phyloP scores from a whole-genome alignment of 2,329 filamentous ascomycete species.

The Fonsecaea multimorphosa region DNA sequence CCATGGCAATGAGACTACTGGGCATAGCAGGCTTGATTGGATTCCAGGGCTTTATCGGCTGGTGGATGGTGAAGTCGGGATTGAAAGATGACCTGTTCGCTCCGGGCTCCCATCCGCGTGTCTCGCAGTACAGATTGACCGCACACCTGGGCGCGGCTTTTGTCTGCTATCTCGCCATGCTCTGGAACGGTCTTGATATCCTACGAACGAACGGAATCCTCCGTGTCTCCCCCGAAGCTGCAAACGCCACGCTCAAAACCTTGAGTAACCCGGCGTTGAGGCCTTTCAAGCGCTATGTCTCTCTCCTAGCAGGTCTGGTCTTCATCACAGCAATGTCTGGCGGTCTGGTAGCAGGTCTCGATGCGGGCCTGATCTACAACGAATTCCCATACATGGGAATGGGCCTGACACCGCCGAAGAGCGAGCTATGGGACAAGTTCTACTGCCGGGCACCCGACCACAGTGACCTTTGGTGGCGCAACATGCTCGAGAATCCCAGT shows the following conservation, averaged over 20 bases:
- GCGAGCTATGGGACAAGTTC: slow-evolving; percentile 83
- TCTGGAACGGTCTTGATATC: slow-evolving; percentile 84
- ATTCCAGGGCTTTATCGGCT: slow-evolving; percentile 92
- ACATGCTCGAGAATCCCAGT: slow-evolving; percentile 95
- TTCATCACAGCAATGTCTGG: slow-evolving; percentile 94
- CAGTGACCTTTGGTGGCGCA: slow-evolving; percentile 88
- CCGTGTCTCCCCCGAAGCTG: slow-evolving; percentile 62
- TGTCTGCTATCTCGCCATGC: slow-evolving; percentile 91
- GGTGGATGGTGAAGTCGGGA: slow-evolving; percentile 99
- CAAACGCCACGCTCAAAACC: slow-evolving; percentile 63
- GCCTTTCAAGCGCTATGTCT: slow-evolving; percentile 74
- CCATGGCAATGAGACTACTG: slow-evolving; percentile 76
- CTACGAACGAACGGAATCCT: slow-evolving; percentile 78
- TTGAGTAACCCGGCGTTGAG: slow-evolving; percentile 72
- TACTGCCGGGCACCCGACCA: slow-evolving; percentile 77
- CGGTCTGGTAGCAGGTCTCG: slow-evolving; percentile 89
- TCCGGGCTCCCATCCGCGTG: slow-evolving; percentile 85
- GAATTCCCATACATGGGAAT: slow-evolving; percentile 96
- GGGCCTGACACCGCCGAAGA: slow-evolving; percentile 77
- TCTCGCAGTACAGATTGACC: slow-evolving; percentile 91
- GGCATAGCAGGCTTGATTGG: slow-evolving; percentile 90
- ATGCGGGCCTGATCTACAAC: slow-evolving; percentile 97
- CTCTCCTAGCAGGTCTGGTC: slow-evolving; percentile 73
- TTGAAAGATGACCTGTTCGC: slow-evolving; percentile 95
- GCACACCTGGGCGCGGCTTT: slow-evolving; percentile 91